Evolutionary conservation across 176 grass and related monocot genomes (phyloP), one percentile per base, ranked within the genome.

Genomic region (Phyllostachys edulis): DNA sequence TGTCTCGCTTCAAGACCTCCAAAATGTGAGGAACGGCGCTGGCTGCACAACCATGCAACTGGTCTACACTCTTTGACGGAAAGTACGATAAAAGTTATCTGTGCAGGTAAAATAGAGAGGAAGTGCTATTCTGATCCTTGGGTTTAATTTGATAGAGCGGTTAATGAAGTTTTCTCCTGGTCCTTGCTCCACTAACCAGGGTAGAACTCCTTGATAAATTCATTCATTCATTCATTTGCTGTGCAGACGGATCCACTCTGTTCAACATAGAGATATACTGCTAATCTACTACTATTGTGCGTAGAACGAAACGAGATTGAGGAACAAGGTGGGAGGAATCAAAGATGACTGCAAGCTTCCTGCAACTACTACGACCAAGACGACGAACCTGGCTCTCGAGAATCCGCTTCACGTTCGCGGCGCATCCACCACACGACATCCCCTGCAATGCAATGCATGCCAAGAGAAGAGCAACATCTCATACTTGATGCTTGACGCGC

Each of bases 361-460:
- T 54, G 32, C 32, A 34, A 5, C 23, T 20, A 13, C 17, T 41
- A 34, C 7, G 76, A 45, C 14, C 6, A 47, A 11, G 56, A 24
- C 23, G n/a, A 47, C 50, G 86, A n/a, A 93, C 96, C 83, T 88
- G 93, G 62, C 82, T 89, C 84, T 98, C 91, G 62, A 98, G 89
- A 27, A 98, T 95, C 37, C 69, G 81, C 50, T 95, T 98, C 79
- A 98, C 91, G 36, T 81, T 93, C 5, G 36, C 87, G 14, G 93
- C 91, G 50, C 96, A 98, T 73, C 96, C 96, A 52, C 87, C 91
- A 27, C 96, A 95, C 12, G 85, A 77, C 96, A 95, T 95, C 10
- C 96, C 96, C 93, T 98, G 80, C 54, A 75, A 71, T 1, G 21
- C 59, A 15, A 34, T 36, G 13, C 62, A 65, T 32, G 1, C 41